Evolutionary conservation across 768 basidiomycete species (phyloP).

Genomic region (Lactarius indigo): DNA sequence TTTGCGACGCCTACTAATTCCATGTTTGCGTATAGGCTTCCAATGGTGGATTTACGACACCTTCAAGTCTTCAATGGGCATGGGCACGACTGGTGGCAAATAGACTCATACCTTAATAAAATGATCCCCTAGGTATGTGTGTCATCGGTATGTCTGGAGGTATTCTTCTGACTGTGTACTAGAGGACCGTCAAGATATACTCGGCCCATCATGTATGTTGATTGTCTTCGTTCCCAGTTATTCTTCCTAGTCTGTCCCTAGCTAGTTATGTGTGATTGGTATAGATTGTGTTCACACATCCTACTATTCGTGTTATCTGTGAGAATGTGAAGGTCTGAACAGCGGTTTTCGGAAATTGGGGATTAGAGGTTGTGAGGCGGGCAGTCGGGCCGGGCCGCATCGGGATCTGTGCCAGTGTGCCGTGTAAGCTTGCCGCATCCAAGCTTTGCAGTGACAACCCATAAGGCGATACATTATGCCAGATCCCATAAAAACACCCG

Average conservation of each 20-base stretch:
- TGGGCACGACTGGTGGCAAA: constrained; percentile 88
- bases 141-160: not conserved
- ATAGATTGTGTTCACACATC: constrained; percentile 11
- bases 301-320: not conserved
- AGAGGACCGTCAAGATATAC: constrained; percentile 15
- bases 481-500: constrained; percentile 23
- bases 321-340: not conserved
- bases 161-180: not conserved
- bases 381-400: not conserved
- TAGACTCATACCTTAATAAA: constrained; percentile 37
- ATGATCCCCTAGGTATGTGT: not conserved
- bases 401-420: not conserved
- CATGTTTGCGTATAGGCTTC: constrained; percentile 61
- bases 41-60: constrained; percentile 94
- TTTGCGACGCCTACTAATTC: not conserved
- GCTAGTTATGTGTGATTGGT: constrained; percentile 19
- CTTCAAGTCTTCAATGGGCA: constrained; percentile 80
- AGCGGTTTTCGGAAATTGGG: too few relatives aligned
- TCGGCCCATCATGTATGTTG: constrained; percentile 3
- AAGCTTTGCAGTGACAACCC: too few relatives aligned
- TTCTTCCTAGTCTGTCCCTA: constrained; percentile 18
- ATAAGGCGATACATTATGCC: constrained; percentile 6
- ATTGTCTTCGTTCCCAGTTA: constrained; percentile 4
- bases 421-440: too few relatives aligned
- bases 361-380: not conserved